A percentile compares a stretch with the other conserved stretches of the same genome.
phyloP scores from a whole-genome alignment of 1,139 yeast genomes.

The Blastobotrys malaysiensis region DNA sequence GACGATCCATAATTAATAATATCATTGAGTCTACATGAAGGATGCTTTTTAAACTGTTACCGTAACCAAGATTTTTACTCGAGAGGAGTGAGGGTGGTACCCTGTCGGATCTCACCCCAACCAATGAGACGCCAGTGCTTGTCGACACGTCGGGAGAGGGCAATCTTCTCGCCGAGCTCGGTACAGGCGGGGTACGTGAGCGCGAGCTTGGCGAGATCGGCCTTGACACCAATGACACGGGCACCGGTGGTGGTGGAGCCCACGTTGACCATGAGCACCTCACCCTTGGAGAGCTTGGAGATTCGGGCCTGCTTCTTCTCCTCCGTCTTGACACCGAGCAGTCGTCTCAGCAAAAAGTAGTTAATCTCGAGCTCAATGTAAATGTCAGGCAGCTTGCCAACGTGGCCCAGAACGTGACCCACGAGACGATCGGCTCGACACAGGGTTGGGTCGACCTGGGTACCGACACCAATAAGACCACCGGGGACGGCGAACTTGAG shows the following conservation, averaged over 20 bases:
- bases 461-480: slow-evolving; percentile 99
- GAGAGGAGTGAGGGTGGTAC: slow-evolving; percentile 37
- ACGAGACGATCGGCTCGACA: slow-evolving; percentile 99
- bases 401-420: slow-evolving; percentile 98
- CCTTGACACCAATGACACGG: slow-evolving; percentile 94
- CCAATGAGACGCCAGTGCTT: slow-evolving; percentile 99
- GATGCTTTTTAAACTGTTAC: background rate
- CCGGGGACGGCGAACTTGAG: slow-evolving; percentile 99
- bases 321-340: slow-evolving; percentile 97
- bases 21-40: background rate
- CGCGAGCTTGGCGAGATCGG: slow-evolving; percentile 98
- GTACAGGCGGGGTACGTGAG: slow-evolving; percentile 99
- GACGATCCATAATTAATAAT: background rate
- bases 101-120: slow-evolving; percentile 98
- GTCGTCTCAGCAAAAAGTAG: slow-evolving; percentile 92
- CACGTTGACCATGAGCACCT: slow-evolving; percentile 96
- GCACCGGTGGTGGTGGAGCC: slow-evolving; percentile 99
- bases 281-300: slow-evolving; percentile 87
- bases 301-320: slow-evolving; percentile 97
- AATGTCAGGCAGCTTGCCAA: slow-evolving; percentile 90
- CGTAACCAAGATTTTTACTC: background rate
- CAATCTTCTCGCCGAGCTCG: slow-evolving; percentile 95
- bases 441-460: slow-evolving; percentile 95
- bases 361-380: slow-evolving; percentile 97
- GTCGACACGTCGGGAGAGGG: slow-evolving; percentile 97